A percentile compares a stretch with the other conserved stretches of the same genome.
Conservation (phyloP, 768 basidiomycete genomes). For the Suillus discolor region DNA sequence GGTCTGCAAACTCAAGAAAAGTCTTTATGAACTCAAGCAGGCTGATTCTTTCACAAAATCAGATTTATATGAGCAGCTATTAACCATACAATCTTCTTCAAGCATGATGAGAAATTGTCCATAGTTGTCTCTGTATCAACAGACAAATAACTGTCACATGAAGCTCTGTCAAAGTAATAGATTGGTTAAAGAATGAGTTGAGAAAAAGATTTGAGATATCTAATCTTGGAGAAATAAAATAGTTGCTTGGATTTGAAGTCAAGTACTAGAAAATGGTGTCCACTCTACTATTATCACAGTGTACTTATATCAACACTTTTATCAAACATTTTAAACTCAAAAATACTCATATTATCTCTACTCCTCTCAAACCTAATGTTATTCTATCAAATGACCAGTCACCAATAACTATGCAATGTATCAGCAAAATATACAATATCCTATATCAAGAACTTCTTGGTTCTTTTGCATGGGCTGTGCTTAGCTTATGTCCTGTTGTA, state of each 20-base stretch:
- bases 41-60: slow-evolving; percentile 11
- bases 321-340: background rate
- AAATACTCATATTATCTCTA: background rate
- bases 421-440: slow-evolving; percentile 9
- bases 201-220: slow-evolving; percentile 32
- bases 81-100: slow-evolving; percentile 12
- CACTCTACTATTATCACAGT: slow-evolving; percentile 31
- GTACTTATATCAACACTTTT: slow-evolving; percentile 27
- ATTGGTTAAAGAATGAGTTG: slow-evolving; percentile 20
- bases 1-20: slow-evolving; percentile 25
- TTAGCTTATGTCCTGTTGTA: slow-evolving; percentile 30
- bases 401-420: background rate
- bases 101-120: background rate
- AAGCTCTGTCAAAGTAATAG: background rate
- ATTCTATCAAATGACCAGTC: background rate
- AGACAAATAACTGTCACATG: too few relatives aligned
- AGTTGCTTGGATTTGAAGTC: slow-evolving; percentile 37
- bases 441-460: slow-evolving; percentile 32
- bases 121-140: slow-evolving; percentile 7
- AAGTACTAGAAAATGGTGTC: slow-evolving; percentile 18
- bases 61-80: slow-evolving; percentile 8
- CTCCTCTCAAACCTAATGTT: slow-evolving; percentile 1
- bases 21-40: slow-evolving; percentile 36
- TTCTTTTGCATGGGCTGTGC: slow-evolving; percentile 30
- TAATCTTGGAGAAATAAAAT: slow-evolving; percentile 29